Conservation (phyloP, 2,329 filamentous ascomycete genomes). For the Colletotrichum magnum region DNA sequence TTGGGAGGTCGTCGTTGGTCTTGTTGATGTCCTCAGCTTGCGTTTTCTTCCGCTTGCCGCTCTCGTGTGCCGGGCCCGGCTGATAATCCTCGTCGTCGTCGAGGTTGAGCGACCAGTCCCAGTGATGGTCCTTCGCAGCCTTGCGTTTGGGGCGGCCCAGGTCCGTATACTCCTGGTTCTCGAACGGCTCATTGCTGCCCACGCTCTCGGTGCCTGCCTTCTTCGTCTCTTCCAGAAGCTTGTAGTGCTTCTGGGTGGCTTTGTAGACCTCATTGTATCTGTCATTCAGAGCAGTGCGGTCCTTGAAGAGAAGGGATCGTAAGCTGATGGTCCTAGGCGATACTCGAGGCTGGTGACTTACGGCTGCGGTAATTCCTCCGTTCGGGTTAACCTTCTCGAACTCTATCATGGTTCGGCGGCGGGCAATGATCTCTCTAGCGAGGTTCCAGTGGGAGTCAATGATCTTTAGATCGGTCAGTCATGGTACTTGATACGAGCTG, state of each 20-base stretch:
- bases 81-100: too few relatives aligned
- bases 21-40: too few relatives aligned
- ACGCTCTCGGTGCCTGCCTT: background rate
- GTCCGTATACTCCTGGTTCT: too few relatives aligned
- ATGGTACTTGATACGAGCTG: background rate
- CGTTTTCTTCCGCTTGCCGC: too few relatives aligned
- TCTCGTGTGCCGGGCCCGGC: too few relatives aligned
- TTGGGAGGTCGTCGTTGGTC: too few relatives aligned
- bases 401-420: background rate
- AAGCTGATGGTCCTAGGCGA: background rate
- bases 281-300: background rate
- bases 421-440: constrained; percentile 7
- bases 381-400: background rate
- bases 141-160: too few relatives aligned
- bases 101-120: too few relatives aligned
- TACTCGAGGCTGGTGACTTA: background rate
- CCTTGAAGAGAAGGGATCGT: background rate
- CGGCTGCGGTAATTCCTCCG: background rate
- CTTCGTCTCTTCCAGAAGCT: background rate
- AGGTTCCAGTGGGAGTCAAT: constrained; percentile 1
- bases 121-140: too few relatives aligned
- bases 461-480: background rate
- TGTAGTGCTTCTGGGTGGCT: constrained; percentile 2
- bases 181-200: background rate
- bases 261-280: background rate